A percentile compares a stretch with the other conserved stretches of the same genome.
Evolutionary conservation across 1,139 yeast species (phyloP).

Genomic region (Debaryomycetaceae sp.): DNA sequence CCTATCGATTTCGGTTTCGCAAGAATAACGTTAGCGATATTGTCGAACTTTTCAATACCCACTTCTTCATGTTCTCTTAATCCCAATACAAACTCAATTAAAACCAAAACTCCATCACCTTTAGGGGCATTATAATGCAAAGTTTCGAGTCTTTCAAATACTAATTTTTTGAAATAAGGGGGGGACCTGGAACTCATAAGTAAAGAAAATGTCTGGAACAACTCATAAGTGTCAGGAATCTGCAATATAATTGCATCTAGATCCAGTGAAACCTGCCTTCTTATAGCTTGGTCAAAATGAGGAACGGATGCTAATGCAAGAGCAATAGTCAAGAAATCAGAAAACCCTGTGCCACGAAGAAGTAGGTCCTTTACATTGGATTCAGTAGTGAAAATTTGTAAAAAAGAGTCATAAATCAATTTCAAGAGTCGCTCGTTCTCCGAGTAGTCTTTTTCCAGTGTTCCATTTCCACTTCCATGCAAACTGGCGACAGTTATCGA

Average conservation of each 20-base stretch:
- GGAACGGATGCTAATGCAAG: slow-evolving; percentile 51
- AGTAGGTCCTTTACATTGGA: slow-evolving; percentile 58
- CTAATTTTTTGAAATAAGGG: slow-evolving; percentile 37
- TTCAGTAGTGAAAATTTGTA: slow-evolving; percentile 29
- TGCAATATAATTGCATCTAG: slow-evolving; percentile 13
- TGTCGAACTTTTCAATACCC: slow-evolving; percentile 59
- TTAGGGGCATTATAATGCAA: slow-evolving; percentile 54
- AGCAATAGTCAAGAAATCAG: slow-evolving; percentile 61
- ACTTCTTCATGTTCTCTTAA: slow-evolving; percentile 70
- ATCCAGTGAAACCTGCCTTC: slow-evolving; percentile 10
- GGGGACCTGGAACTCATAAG: slow-evolving; percentile 44
- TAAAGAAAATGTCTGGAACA: slow-evolving; percentile 54
- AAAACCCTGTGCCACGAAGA: slow-evolving; percentile 66
- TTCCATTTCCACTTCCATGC: slow-evolving; percentile 4
- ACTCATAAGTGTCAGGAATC: slow-evolving; percentile 57
- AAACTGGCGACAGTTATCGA: slow-evolving; percentile 20
- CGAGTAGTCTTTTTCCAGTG: slow-evolving; percentile 9
- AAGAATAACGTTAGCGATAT: slow-evolving; percentile 60
- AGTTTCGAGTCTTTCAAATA: slow-evolving; percentile 45
- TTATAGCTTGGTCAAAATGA: slow-evolving; percentile 13
- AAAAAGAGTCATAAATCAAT: slow-evolving; percentile 33
- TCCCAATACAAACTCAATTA: slow-evolving; percentile 77
- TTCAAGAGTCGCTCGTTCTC: slow-evolving; percentile 21
- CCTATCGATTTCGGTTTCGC: slow-evolving; percentile 55
- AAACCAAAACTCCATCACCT: slow-evolving; percentile 62